Evolutionary conservation across 1,284 basidiomycete genomes (phyloP).

Genomic region (Microbotryum silenes-acaulis): DNA sequence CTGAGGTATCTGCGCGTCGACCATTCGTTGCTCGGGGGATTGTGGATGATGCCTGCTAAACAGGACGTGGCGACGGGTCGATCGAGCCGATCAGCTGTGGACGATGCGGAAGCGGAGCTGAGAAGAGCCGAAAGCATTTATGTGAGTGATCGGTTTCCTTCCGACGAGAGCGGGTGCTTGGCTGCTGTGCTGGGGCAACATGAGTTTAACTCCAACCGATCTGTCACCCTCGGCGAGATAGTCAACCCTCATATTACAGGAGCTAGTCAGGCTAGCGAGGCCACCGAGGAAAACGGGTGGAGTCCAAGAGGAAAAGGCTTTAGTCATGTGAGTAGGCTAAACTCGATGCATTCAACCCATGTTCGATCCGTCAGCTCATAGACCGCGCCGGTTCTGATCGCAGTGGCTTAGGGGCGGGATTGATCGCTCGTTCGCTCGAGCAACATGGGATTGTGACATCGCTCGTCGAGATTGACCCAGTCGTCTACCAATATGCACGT

Average conservation of each 20-base stretch:
- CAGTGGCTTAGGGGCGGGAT: slow-evolving; percentile 78
- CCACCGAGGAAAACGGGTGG: slow-evolving; percentile 41
- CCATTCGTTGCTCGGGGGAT: slow-evolving; percentile 78
- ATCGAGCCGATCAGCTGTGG: slow-evolving; percentile 40
- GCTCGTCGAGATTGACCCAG: slow-evolving; percentile 76
- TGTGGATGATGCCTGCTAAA: slow-evolving; percentile 56
- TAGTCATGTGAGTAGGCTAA: slow-evolving; percentile 43
- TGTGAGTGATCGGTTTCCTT: slow-evolving; percentile 39
- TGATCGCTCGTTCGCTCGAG: slow-evolving; percentile 63
- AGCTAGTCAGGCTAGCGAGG: slow-evolving; percentile 62
- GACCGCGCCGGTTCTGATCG: not conserved
- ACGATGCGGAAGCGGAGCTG: slow-evolving; percentile 10
- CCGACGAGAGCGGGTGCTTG: slow-evolving; percentile 50
- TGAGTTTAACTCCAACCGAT: not conserved
- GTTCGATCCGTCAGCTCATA: not conserved
- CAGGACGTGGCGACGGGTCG: slow-evolving; percentile 41
- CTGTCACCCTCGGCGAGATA: slow-evolving; percentile 49
- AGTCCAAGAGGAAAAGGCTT: slow-evolving; percentile 55
- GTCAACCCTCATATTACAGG: slow-evolving; percentile 72
- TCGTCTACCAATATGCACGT: slow-evolving; percentile 72
- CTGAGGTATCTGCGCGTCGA: slow-evolving; percentile 75
- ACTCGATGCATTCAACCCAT: not conserved
- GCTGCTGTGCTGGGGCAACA: too few relatives aligned
- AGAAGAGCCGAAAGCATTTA: slow-evolving; percentile 42
- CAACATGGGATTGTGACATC: slow-evolving; percentile 61